Conservation (phyloP, 2,329 filamentous ascomycete species). For the Nemania bipapillata region DNA sequence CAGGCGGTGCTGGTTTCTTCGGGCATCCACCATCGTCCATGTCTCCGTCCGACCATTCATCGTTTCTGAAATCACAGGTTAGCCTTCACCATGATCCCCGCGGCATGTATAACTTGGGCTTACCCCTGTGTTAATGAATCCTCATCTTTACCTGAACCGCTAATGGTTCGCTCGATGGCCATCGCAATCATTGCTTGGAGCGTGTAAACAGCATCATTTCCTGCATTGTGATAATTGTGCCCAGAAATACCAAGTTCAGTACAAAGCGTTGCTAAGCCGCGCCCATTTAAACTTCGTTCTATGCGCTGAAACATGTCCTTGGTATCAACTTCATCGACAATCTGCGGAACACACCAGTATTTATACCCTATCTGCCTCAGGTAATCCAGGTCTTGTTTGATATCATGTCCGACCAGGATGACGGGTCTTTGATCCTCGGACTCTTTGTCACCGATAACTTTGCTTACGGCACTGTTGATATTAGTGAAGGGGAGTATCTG, state of each 20-base stretch:
- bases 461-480: conserved; percentile 52
- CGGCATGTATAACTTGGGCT: neutral
- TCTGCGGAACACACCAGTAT: conserved; percentile 61
- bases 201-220: conserved; percentile 86
- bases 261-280: conserved; percentile 71
- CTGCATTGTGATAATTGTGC: conserved; percentile 82
- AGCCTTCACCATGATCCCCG: conserved; percentile 25
- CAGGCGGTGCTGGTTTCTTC: conserved; percentile 37
- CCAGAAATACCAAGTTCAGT: conserved; percentile 70
- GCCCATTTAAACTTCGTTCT: conserved; percentile 62
- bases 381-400: conserved; percentile 73
- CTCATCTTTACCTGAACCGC: conserved; percentile 26
- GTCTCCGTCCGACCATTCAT: conserved; percentile 52
- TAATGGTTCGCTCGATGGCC: conserved; percentile 54
- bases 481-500: conserved; percentile 54
- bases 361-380: conserved; percentile 73
- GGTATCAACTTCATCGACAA: conserved; percentile 78
- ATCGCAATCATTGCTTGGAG: conserved; percentile 77
- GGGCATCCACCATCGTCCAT: conserved; percentile 48
- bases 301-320: conserved; percentile 74
- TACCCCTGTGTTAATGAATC: conserved; percentile 24
- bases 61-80: conserved; percentile 32
- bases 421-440: conserved; percentile 58
- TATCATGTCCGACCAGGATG: conserved; percentile 82
- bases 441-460: conserved; percentile 51